These are phyloP conservation scores for Aspergillus versicolor DNA, from an alignment of 2,329 filamentous ascomycete species.

Conservation along the genomic window DNA sequence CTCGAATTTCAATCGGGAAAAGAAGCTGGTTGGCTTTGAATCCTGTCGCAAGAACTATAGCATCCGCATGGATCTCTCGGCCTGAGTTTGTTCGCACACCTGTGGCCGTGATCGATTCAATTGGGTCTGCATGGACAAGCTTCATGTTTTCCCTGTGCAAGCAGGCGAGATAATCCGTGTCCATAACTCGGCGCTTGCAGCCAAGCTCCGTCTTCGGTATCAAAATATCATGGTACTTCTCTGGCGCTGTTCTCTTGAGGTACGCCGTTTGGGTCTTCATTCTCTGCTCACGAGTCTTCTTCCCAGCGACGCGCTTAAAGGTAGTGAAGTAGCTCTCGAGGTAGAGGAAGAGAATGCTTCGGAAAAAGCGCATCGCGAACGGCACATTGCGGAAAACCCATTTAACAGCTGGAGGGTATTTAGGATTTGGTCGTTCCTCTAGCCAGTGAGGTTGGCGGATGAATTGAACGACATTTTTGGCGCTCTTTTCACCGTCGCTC, in stretches of 20 bases:
- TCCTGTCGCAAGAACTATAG: slow-evolving; percentile 51
- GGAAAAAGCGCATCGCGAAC: slow-evolving; percentile 46
- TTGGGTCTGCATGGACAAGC: slow-evolving; percentile 42
- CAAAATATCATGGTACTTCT: slow-evolving; percentile 45
- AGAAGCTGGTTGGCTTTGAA: slow-evolving; percentile 51
- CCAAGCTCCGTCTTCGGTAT: slow-evolving; percentile 48
- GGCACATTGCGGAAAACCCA: slow-evolving; percentile 48
- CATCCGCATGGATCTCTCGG: slow-evolving; percentile 42
- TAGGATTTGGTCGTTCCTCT: slow-evolving; percentile 44
- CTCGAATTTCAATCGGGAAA: slow-evolving; percentile 48
- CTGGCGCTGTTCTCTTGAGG: slow-evolving; percentile 44
- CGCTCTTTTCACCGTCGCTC: slow-evolving; percentile 35
- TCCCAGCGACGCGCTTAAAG: slow-evolving; percentile 31
- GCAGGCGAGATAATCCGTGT: slow-evolving; percentile 48
- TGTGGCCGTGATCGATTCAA: slow-evolving; percentile 37
- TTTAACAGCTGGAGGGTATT: slow-evolving; percentile 43
- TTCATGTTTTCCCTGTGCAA: slow-evolving; percentile 45
- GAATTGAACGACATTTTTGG: slow-evolving; percentile 48
- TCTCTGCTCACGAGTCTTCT: slow-evolving; percentile 34
- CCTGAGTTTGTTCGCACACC: slow-evolving; percentile 43
- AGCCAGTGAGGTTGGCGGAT: slow-evolving; percentile 54
- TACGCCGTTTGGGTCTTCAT: slow-evolving; percentile 44
- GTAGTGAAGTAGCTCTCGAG: slow-evolving; percentile 47
- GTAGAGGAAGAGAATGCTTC: slow-evolving; percentile 42
- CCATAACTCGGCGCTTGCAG: slow-evolving; percentile 50